Conservation (phyloP, 2,329 filamentous ascomycete species). For the Epichloe festucae region DNA sequence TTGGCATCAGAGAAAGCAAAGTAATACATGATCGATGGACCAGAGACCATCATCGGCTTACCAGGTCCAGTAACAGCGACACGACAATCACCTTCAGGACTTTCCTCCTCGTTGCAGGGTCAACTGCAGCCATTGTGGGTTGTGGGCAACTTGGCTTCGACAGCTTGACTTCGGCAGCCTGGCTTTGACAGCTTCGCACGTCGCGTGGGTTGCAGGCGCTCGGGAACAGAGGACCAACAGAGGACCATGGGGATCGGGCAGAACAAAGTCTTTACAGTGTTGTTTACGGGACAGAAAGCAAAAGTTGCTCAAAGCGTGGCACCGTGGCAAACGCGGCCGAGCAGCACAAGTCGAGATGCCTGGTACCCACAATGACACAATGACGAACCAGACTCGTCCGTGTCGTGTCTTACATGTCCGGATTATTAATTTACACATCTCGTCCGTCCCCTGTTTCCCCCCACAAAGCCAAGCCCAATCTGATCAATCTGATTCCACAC, state of each 20-base stretch:
- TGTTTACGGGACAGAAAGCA: not conserved
- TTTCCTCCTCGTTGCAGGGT: constrained; percentile 53
- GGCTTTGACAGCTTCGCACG: not conserved
- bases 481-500: not conserved
- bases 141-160: not conserved
- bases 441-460: no score
- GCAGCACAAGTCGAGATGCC: no score
- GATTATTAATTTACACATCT: no score
- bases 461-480: not conserved
- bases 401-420: no score
- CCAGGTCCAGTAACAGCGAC: constrained; percentile 79
- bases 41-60: constrained; percentile 26
- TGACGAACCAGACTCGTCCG: no score
- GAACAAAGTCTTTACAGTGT: no score
- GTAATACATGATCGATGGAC: not conserved
- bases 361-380: no score
- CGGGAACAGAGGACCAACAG: no score
- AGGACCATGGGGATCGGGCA: no score
- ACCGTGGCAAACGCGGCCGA: no score
- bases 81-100: constrained; percentile 81
- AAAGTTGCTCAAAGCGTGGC: no score
- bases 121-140: constrained; percentile 30
- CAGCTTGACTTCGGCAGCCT: not conserved
- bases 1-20: not conserved
- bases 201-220: not conserved